phyloP scores from a whole-genome alignment of 1,139 yeast species.

The Saccharomyces hybrid region DNA sequence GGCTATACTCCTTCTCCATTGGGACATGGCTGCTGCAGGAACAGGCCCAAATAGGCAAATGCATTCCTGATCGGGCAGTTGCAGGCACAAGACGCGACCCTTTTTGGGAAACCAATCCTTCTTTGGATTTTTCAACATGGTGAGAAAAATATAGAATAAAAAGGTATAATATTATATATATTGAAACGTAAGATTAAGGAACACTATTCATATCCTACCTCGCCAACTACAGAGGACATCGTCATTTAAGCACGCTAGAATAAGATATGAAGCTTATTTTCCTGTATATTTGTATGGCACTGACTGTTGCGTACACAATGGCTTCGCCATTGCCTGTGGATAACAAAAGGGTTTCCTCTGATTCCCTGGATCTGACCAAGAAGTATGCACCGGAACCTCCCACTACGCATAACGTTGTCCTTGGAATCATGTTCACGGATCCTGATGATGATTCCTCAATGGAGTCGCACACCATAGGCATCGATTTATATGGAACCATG shows the following conservation, averaged over 20 bases:
- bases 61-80: not conserved
- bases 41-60: not conserved
- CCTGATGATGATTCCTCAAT: constrained; percentile 2
- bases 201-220: not conserved
- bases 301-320: not conserved
- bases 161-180: no score
- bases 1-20: not conserved
- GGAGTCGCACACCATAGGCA: not conserved
- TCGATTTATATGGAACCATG: constrained; percentile 59
- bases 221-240: no score
- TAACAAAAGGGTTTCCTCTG: not conserved
- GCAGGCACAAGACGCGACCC: not conserved
- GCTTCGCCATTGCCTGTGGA: constrained; percentile 7
- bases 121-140: constrained; percentile 6
- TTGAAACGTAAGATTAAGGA: not conserved
- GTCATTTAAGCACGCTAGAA: no score
- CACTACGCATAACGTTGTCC: constrained; percentile 22
- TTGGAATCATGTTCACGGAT: constrained; percentile 22
- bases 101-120: not conserved
- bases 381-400: constrained; percentile 31
- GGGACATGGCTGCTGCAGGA: not conserved
- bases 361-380: constrained; percentile 10
- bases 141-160: not conserved
- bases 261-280: not conserved
- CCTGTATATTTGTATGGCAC: not conserved